Evolutionary conservation across 257 asterid species (phyloP).

Genomic region (Solanum megistacrolobum): DNA sequence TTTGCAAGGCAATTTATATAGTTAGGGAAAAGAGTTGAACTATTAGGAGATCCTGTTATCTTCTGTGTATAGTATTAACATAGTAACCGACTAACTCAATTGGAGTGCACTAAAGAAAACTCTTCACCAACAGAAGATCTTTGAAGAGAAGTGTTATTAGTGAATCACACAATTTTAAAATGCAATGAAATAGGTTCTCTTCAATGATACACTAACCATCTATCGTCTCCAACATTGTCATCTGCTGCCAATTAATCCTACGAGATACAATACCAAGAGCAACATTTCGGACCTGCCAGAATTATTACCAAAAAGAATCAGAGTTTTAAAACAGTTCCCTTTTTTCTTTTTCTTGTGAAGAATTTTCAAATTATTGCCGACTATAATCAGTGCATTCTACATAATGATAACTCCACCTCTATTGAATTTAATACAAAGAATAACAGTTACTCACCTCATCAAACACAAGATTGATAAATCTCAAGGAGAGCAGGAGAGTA

Average conservation of each 20-base stretch:
- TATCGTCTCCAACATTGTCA: conserved; percentile 74
- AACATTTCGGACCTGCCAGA: conserved; percentile 74
- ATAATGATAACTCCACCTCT: background rate
- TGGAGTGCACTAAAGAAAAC: background rate
- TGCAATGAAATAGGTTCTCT: background rate
- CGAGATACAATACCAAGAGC: conserved; percentile 93
- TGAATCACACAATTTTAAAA: background rate
- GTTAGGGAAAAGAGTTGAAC: background rate
- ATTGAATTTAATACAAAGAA: background rate
- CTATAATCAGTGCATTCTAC: background rate
- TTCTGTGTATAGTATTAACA: background rate
- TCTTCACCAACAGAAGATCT: background rate
- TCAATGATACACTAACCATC: conserved; percentile 44
- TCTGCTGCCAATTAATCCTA: conserved; percentile 79
- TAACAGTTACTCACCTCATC: conserved; percentile 60
- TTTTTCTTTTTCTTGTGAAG: background rate
- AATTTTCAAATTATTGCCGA: background rate
- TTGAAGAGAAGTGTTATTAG: background rate
- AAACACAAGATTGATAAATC: conserved; percentile 87
- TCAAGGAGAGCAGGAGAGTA: conserved; percentile 75
- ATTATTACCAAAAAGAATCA: background rate
- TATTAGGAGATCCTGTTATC: background rate
- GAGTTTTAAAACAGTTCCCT: background rate
- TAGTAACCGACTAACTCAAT: background rate
- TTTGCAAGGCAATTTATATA: background rate